Evolutionary conservation across 306 rosid genomes (phyloP), one percentile per base, ranked within the genome.

Genomic region (Inga oerstediana): DNA sequence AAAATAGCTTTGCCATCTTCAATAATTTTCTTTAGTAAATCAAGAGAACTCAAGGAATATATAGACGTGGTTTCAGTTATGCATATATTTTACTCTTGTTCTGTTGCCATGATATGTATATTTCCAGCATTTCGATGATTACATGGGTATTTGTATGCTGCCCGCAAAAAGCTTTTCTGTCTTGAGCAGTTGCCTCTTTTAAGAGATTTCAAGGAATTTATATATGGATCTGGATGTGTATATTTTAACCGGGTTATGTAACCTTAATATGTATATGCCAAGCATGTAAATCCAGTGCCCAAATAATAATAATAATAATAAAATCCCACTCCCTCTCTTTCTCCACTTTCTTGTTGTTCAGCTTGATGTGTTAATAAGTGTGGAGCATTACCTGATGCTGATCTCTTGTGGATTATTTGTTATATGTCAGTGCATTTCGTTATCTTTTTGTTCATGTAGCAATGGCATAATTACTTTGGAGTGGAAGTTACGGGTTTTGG

Each of bases 61-160:
- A 76, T 71, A 76, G 45, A 7, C 71, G 41, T 61, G 81, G 41
- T 68, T 59, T 77, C 62, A 27, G 17, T 52, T 17, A n/a, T 76
- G 77, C 44, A 17, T 79, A 32, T 20, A 72, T 32, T 80, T 51
- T 72, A 35, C 65, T 83, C 80, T 76, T 77, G 39, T 27, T 64
- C 39, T 64, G 69, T 37, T 62, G 70, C 30, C 72, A 75, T 45
- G 68, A 48, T 20, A 32, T 65, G 15, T 35, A 48, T 74, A 48
- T 74, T 49, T 27, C 35, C 27, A 62, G 68, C 68, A 24, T 24
- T 62, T 24, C 35, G 10, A 10, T 51, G 49, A 49, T 70, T 27
- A 64, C 65, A 43, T 64, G n/a, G 35, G 46, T 74, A 16, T 76
- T 24, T 61, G 58, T 51, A 17, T 27, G 30, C 30, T 27, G 30